A percentile compares a stretch with the other conserved stretches of the same genome.
Evolutionary conservation across 2,329 filamentous ascomycete species (phyloP).

Genomic region (Microcyclosporella mali): DNA sequence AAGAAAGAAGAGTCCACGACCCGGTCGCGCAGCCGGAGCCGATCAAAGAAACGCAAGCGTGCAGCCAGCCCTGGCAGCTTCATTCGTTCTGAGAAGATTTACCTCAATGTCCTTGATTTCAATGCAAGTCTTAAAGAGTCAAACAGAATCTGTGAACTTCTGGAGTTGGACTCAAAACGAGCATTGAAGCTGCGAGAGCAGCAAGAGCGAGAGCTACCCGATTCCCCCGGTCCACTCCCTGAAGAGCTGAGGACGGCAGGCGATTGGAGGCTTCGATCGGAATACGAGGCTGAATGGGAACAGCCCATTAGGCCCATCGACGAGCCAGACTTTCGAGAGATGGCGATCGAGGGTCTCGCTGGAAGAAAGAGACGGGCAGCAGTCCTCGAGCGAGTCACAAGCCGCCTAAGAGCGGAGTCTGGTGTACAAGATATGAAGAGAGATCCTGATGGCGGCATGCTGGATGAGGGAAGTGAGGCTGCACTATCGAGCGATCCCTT

Average conservation of each 20-base stretch:
- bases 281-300: slow-evolving; percentile 49
- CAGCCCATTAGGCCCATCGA: slow-evolving; percentile 3
- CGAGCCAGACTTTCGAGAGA: slow-evolving; percentile 10
- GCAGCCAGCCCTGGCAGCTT: slow-evolving; percentile 13
- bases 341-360: slow-evolving; percentile 1
- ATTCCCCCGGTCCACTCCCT: slow-evolving; percentile 20
- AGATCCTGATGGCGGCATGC: too few relatives aligned
- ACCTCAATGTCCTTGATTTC: slow-evolving; percentile 45
- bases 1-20: slow-evolving; percentile 3
- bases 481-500: too few relatives aligned
- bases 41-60: slow-evolving; percentile 15
- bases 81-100: slow-evolving; percentile 34
- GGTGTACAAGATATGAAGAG: too few relatives aligned
- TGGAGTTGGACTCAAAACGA: slow-evolving; percentile 31
- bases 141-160: slow-evolving; percentile 37
- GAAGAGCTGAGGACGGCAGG: slow-evolving; percentile 8
- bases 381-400: neutral
- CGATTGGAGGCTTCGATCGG: slow-evolving; percentile 44
- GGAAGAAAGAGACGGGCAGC: neutral
- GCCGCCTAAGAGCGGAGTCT: neutral
- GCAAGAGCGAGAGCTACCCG: slow-evolving; percentile 13
- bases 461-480: too few relatives aligned
- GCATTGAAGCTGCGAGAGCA: neutral
- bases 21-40: neutral
- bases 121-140: slow-evolving; percentile 42